Percentiles rank a stretch among this genome's conserved stretches.
Conservation (phyloP, 177 flowering plant genomes). For the Telopea speciosissima region DNA sequence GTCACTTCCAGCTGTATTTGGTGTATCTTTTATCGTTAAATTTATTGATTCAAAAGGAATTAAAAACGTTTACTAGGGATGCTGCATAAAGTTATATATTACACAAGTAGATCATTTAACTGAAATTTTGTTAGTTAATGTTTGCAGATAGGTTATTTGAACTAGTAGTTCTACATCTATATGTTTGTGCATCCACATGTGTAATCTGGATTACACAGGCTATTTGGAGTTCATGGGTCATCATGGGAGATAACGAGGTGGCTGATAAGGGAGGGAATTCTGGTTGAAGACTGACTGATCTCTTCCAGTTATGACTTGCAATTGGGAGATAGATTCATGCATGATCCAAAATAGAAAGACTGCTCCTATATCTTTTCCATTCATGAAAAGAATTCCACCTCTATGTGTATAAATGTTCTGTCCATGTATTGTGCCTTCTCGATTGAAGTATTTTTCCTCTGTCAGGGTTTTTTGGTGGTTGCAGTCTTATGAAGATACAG, state of each 20-base stretch:
- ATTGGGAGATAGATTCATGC: too few species aligned
- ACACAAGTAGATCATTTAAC: background rate
- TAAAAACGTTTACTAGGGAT: background rate
- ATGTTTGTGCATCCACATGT: background rate
- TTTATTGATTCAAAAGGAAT: background rate
- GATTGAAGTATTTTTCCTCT: too few species aligned
- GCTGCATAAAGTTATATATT: background rate
- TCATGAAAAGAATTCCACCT: too few species aligned
- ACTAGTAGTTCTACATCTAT: background rate
- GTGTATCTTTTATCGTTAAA: constrained; percentile 62
- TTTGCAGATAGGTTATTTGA: background rate
- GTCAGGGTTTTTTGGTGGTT: too few species aligned
- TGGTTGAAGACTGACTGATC: too few species aligned
- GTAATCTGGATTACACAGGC: background rate
- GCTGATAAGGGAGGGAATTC: too few species aligned
- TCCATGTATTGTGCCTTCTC: too few species aligned
- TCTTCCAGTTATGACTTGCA: too few species aligned
- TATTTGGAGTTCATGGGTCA: background rate
- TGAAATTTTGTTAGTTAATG: background rate
- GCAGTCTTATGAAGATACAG: too few species aligned
- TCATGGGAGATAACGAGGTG: background rate
- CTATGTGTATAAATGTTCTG: too few species aligned
- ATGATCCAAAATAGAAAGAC: too few species aligned
- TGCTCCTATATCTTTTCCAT: too few species aligned
- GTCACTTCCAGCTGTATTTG: constrained; percentile 97